A percentile compares a stretch with the other conserved stretches of the same genome.
These are phyloP conservation scores for Chlorella sorokiniana DNA, from an alignment of 139 green algal genomes.

Conservation along the genomic window DNA sequence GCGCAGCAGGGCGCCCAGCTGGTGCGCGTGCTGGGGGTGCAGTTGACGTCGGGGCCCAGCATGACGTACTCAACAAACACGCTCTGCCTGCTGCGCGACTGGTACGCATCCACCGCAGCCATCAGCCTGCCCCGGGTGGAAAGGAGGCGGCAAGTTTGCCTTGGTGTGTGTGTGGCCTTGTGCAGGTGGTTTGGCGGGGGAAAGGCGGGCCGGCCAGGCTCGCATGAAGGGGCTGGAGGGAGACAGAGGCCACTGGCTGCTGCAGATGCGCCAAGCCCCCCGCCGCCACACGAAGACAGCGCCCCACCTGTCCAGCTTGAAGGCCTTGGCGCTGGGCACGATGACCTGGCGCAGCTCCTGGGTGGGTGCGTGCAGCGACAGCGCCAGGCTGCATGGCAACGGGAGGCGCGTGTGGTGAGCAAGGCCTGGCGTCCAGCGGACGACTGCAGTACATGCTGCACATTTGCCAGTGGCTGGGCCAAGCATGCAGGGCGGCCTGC, in stretches of 20 bases:
- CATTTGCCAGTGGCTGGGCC: too few species aligned
- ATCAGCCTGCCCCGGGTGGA: constrained; percentile 66
- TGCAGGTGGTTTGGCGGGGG: background rate
- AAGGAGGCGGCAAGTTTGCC: background rate
- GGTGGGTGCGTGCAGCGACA: constrained; percentile 92
- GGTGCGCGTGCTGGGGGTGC: constrained; percentile 74
- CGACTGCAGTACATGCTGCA: too few species aligned
- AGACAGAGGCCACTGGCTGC: too few species aligned
- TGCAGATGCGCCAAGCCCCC: background rate
- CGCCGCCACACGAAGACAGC: background rate
- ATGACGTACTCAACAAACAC: constrained; percentile 98
- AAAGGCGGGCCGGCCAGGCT: too few species aligned
- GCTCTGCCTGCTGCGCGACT: constrained; percentile 44
- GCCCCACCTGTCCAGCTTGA: constrained; percentile 69
- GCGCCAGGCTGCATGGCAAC: constrained; percentile 66
- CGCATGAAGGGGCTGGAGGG: too few species aligned
- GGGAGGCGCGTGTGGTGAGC: background rate
- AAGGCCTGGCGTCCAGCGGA: too few species aligned
- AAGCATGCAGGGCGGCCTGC: background rate
- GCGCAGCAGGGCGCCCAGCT: constrained; percentile 75
- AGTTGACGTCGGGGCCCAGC: constrained; percentile 84
- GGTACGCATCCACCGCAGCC: constrained; percentile 79
- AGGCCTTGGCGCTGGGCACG: constrained; percentile 89
- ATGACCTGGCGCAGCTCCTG: constrained; percentile 85
- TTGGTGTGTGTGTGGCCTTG: background rate